Percentiles rank a stretch among this genome's conserved stretches.
These are phyloP conservation scores for Nelumbo lutea DNA, from an alignment of 164 flowering plant genomes.

Conservation along the genomic window DNA sequence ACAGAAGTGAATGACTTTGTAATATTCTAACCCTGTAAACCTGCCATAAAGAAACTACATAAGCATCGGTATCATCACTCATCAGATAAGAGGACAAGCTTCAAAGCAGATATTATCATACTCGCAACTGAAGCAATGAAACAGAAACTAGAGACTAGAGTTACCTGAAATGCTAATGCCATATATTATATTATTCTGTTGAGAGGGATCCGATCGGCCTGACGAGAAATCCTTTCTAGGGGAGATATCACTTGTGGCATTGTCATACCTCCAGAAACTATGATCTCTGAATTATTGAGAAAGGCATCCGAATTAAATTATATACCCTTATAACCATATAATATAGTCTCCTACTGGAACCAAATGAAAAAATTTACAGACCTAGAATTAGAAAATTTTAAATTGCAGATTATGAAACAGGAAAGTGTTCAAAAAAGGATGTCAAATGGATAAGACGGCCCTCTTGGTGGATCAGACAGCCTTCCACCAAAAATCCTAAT, in stretches of 20 bases:
- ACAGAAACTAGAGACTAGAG: neutral
- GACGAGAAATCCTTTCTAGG: slow-evolving; percentile 40
- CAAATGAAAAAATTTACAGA: too few relatives aligned
- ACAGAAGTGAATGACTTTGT: slow-evolving; percentile 2
- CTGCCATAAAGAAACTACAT: neutral
- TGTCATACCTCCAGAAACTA: slow-evolving; percentile 89
- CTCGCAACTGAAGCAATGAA: neutral
- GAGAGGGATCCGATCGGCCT: slow-evolving; percentile 42
- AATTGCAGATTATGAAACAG: neutral
- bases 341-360: too few relatives aligned
- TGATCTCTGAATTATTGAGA: slow-evolving; percentile 54
- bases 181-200: slow-evolving; percentile 36
- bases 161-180: slow-evolving; percentile 8
- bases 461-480: too few relatives aligned
- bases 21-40: slow-evolving; percentile 10
- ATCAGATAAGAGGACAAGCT: neutral
- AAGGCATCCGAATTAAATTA: neutral
- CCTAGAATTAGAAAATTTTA: neutral
- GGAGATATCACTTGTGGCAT: slow-evolving; percentile 81
- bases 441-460: too few relatives aligned
- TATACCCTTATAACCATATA: neutral
- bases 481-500: too few relatives aligned
- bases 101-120: too few relatives aligned
- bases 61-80: neutral
- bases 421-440: neutral